Percentiles rank a stretch among this genome's conserved stretches.
Evolutionary conservation across 495 filamentous ascomycete species (phyloP).

Genomic region (Penicillium silybi): DNA sequence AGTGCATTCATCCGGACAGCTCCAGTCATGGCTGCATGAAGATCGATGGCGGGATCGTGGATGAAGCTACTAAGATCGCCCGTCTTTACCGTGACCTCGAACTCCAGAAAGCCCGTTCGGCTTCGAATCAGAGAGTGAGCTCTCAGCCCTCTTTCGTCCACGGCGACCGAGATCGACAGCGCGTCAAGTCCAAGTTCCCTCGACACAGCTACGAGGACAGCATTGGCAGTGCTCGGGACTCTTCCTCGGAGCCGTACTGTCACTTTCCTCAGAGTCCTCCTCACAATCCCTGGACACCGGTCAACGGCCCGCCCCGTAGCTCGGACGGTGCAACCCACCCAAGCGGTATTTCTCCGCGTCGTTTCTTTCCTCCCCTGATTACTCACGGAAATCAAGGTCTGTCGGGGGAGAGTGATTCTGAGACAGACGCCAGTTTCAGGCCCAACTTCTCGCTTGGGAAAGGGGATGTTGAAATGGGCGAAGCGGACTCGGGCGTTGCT

Average conservation of each 20-base stretch:
- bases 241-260: slow-evolving; percentile 27
- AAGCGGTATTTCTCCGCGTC: slow-evolving; percentile 5
- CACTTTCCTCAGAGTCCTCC: slow-evolving; percentile 27
- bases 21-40: slow-evolving; percentile 60
- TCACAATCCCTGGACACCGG: slow-evolving; percentile 26
- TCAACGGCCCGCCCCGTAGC: slow-evolving; percentile 31
- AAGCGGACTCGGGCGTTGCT: not conserved
- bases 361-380: slow-evolving; percentile 2
- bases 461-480: not conserved
- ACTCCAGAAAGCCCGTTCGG: slow-evolving; percentile 9
- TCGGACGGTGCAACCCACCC: slow-evolving; percentile 7
- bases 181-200: slow-evolving; percentile 1
- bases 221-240: slow-evolving; percentile 22
- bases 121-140: not conserved
- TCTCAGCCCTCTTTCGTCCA: slow-evolving; percentile 7
- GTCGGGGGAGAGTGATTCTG: slow-evolving; percentile 10
- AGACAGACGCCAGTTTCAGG: not conserved
- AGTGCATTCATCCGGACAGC: slow-evolving; percentile 61
- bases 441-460: not conserved
- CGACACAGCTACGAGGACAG: slow-evolving; percentile 19
- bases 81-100: slow-evolving; percentile 41
- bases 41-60: slow-evolving; percentile 60
- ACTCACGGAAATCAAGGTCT: not conserved
- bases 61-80: slow-evolving; percentile 49
- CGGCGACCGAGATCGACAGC: not conserved